These are phyloP conservation scores for Ophiobolus disseminans DNA, from an alignment of 2,329 filamentous ascomycete species.

Conservation along the genomic window DNA sequence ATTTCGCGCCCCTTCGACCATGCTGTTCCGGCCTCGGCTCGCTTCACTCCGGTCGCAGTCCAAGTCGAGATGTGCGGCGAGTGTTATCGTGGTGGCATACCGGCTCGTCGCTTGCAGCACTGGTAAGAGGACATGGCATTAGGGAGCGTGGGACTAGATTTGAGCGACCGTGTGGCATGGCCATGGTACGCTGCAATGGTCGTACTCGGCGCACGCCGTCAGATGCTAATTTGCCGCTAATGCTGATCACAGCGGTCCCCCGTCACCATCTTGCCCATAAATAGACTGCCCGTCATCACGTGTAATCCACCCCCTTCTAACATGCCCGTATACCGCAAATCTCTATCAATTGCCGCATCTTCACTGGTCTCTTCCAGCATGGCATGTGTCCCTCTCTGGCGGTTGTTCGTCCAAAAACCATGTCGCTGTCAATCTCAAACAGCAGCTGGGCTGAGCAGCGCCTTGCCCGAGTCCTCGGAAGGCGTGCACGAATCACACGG, in stretches of 20 bases:
- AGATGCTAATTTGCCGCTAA: conserved; percentile 8
- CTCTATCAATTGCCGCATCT: background rate
- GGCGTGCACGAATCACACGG: background rate
- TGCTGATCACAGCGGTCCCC: conserved; percentile 1
- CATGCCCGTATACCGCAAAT: background rate
- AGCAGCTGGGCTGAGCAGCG: conserved; percentile 1
- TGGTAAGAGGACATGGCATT: conserved; percentile 4
- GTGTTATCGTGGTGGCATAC: conserved; percentile 2
- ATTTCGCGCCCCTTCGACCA: conserved; percentile 23
- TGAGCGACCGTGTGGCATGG: background rate
- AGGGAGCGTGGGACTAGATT: conserved; percentile 1
- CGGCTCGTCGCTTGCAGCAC: conserved; percentile 1
- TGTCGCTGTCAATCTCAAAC: conserved; percentile 8
- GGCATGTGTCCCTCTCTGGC: background rate
- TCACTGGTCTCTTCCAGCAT: background rate
- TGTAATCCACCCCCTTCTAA: conserved; percentile 1
- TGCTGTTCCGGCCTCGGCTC: background rate
- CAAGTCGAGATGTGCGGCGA: too few species aligned
- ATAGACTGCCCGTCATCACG: conserved; percentile 7
- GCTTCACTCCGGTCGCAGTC: background rate
- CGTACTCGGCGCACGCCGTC: background rate
- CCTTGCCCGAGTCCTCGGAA: conserved; percentile 1
- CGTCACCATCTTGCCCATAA: conserved; percentile 1
- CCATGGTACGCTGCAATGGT: background rate
- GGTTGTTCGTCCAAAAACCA: background rate